These are phyloP conservation scores for Gleditsia sinensis DNA, from an alignment of 306 rosid genomes.

Conservation along the genomic window DNA sequence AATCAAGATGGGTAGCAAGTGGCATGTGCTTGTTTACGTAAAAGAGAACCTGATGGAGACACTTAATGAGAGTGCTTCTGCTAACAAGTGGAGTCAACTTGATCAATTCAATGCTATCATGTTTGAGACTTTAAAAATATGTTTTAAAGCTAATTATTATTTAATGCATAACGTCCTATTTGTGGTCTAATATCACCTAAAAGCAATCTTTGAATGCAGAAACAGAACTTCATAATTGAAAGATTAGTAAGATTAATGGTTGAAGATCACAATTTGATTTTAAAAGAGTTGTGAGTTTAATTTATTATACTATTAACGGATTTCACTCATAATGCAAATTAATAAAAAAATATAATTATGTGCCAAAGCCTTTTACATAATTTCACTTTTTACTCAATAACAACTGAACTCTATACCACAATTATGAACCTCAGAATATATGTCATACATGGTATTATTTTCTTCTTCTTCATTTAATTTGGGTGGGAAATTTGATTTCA, in stretches of 20 bases:
- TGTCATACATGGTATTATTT: neutral
- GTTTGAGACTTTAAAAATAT: neutral
- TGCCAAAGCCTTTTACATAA: too few species aligned
- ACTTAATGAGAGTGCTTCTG: neutral
- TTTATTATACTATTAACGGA: too few species aligned
- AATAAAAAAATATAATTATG: too few species aligned
- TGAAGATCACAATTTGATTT: conserved; percentile 32
- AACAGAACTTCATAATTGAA: conserved; percentile 37
- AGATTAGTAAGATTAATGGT: conserved; percentile 9
- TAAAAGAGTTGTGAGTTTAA: conserved; percentile 20
- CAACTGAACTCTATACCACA: conserved; percentile 4
- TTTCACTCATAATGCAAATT: too few species aligned
- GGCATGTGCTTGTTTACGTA: conserved; percentile 24
- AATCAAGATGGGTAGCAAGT: neutral
- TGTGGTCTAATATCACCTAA: too few species aligned
- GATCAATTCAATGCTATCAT: neutral
- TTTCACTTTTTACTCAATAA: too few species aligned
- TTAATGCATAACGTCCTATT: too few species aligned
- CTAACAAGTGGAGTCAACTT: neutral
- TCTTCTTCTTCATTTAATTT: neutral
- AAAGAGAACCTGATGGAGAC: neutral
- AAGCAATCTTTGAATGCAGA: too few species aligned
- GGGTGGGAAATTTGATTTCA: neutral
- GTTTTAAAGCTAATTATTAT: conserved; percentile 11
- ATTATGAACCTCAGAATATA: conserved; percentile 15